A percentile compares a stretch with the other conserved stretches of the same genome.
These are phyloP conservation scores for Podila minutissima DNA, from an alignment of 192 early-diverging fungal genomes.

Conservation along the genomic window DNA sequence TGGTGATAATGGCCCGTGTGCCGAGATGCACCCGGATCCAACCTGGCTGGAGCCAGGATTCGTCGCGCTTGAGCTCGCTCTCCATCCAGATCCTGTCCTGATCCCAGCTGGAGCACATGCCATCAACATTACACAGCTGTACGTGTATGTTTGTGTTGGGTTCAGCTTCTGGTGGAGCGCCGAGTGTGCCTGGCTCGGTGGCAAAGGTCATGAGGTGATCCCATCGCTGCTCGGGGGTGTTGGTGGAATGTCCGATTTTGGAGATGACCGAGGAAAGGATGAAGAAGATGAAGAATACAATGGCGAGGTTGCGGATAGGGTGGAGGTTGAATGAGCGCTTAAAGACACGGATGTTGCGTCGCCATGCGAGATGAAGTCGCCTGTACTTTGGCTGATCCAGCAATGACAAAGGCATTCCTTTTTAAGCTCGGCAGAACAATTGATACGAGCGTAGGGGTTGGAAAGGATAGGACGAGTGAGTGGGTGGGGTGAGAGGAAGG, in stretches of 20 bases:
- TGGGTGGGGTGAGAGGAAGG: background rate
- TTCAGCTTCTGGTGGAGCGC: constrained; percentile 23
- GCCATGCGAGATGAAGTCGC: background rate
- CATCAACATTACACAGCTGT: constrained; percentile 22
- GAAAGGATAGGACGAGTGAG: background rate
- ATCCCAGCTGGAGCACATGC: constrained; percentile 25
- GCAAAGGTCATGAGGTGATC: constrained; percentile 5
- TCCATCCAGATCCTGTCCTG: constrained; percentile 17
- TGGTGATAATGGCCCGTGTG: constrained; percentile 17
- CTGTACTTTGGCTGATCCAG: constrained; percentile 21
- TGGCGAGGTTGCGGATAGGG: constrained; percentile 7
- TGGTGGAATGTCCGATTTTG: constrained; percentile 3
- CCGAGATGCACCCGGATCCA: constrained; percentile 44
- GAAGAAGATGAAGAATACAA: constrained; percentile 11
- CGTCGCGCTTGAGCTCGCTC: constrained; percentile 25
- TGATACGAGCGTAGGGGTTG: background rate
- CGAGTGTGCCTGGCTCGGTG: constrained; percentile 20
- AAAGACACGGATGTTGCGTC: constrained; percentile 9
- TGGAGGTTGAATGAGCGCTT: constrained; percentile 10
- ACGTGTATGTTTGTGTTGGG: constrained; percentile 10
- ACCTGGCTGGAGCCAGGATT: constrained; percentile 27
- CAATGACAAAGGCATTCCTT: constrained; percentile 3
- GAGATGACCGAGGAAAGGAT: constrained; percentile 12
- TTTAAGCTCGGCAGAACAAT: background rate
- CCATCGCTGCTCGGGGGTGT: constrained; percentile 22